Base-by-base conservation (phyloP, 257 asterid genomes). In the Primulina huaijiensis region DNA sequence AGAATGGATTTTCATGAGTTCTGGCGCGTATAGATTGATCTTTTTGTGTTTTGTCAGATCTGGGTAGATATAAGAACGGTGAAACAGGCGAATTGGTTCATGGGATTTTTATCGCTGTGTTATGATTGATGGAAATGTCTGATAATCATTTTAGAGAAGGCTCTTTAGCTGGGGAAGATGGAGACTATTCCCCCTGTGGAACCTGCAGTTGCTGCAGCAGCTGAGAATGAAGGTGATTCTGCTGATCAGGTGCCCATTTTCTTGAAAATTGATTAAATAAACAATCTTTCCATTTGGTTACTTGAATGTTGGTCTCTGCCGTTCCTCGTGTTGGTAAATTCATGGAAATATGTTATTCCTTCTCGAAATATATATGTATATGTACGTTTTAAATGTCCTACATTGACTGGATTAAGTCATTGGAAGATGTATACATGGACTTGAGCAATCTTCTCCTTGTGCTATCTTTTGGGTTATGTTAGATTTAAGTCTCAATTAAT, bases 71-170 rank as follows among this genome's bases (percentile, higher is more conserved):
- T 64, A 72, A 19, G 17, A 38, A 20, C 31, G 71, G 50, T 71
- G 74, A 27, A 65, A 64, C 31, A 60, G 79, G 72, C 61, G 57
- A 62, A 58, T 60, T 55, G 46, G 59, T 29, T 40, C 7, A 62
- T 60, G 70, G 53, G 69, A 14, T 72, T 35, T 12, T 25, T 50
- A 20, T 59, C 72, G 34, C 57, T 60, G 67, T 69, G 50, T 69
- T 69, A 60, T 81, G 86, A 79, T 81, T 78, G 84, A 74, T 76
- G 40, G 78, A 82, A 75, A 89, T 89, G 97, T 79, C 83, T n/a
- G 87, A 85, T 73, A 78, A 74, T 70, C 71, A 76, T 40, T 83
- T 69, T 27, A 59, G 64, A 64, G 83, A 82, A 66, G 82, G 75
- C 60, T 76, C 84, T 75, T 55, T 81, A 70, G 85, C 90, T 81